Conservation (phyloP, 805 yeast genomes). For the Starmerella etchellsii region DNA sequence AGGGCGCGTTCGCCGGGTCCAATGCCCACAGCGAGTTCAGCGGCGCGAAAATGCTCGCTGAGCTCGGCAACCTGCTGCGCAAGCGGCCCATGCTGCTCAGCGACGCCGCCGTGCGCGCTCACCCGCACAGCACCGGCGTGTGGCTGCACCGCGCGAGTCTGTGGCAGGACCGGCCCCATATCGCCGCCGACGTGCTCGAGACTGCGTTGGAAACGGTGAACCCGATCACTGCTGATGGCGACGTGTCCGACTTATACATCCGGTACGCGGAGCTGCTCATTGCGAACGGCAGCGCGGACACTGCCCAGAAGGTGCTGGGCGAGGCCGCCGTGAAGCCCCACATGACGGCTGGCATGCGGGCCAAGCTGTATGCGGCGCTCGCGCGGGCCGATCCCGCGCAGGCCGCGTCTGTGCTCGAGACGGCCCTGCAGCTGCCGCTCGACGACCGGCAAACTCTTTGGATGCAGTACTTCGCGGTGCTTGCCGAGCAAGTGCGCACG, state of each 20-base stretch:
- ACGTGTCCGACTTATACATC: constrained; percentile 7
- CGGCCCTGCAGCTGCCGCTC: not conserved
- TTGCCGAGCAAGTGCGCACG: constrained; percentile 1
- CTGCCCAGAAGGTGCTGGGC: constrained; percentile 2
- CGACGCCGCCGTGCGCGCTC: constrained; percentile 53
- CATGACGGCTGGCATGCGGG: not conserved
- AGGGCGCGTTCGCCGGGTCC: constrained; percentile 26
- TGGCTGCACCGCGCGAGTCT: constrained; percentile 57
- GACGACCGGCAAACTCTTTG: constrained; percentile 3
- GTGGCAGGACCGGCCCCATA: constrained; percentile 28
- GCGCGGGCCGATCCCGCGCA: not conserved
- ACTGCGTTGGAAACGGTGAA: constrained; percentile 54
- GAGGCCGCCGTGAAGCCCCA: not conserved
- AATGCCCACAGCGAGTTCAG: constrained; percentile 36
- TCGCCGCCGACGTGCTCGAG: constrained; percentile 44
- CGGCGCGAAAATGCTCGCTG: constrained; percentile 38
- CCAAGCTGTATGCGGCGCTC: not conserved
- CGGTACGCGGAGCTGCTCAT: constrained; percentile 10
- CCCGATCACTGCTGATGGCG: constrained; percentile 33
- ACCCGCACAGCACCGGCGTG: constrained; percentile 44
- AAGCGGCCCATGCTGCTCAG: constrained; percentile 45
- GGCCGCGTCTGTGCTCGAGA: not conserved
- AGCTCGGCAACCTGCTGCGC: constrained; percentile 32
- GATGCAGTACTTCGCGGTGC: constrained; percentile 6
- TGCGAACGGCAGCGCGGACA: constrained; percentile 8